Evolutionary conservation across 305 asterid genomes (phyloP).

Genomic region (Fraxinus baroniana): DNA sequence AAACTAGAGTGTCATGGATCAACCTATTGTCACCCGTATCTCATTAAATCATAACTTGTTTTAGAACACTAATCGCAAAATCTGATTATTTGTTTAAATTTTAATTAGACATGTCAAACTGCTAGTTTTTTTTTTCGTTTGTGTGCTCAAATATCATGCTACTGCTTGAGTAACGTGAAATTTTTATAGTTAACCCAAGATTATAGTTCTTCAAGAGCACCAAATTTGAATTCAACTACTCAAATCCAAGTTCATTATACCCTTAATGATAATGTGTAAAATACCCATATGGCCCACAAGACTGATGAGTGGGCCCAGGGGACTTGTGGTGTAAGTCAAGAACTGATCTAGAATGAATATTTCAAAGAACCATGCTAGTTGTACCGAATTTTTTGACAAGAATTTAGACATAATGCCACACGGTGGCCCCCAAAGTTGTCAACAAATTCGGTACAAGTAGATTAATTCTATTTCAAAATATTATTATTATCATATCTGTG

Average conservation of each 20-base stretch:
- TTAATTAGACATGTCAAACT: not conserved
- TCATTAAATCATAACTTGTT: not conserved
- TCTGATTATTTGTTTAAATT: too few species aligned
- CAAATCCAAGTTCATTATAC: not conserved
- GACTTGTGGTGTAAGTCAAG: slow-evolving; percentile 27
- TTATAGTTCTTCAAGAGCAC: not conserved
- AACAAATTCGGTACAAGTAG: too few species aligned
- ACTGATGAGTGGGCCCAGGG: not conserved
- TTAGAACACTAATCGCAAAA: not conserved
- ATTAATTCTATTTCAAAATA: not conserved
- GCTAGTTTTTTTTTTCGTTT: not conserved
- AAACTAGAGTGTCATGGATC: not conserved
- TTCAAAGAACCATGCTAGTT: too few species aligned
- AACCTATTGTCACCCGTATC: not conserved
- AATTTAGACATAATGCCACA: too few species aligned
- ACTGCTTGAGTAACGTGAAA: not conserved
- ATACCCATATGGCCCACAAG: not conserved
- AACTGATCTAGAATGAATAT: not conserved
- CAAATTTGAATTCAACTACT: not conserved
- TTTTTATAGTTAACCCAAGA: too few species aligned
- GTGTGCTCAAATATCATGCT: not conserved
- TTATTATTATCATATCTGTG: not conserved
- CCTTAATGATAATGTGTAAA: not conserved
- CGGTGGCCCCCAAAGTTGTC: too few species aligned
- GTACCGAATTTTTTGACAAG: too few species aligned